Percentiles rank a stretch among this genome's conserved stretches.
These are phyloP conservation scores for Iris macrosiphon DNA, from an alignment of 106 monocot species.

Conservation along the genomic window DNA sequence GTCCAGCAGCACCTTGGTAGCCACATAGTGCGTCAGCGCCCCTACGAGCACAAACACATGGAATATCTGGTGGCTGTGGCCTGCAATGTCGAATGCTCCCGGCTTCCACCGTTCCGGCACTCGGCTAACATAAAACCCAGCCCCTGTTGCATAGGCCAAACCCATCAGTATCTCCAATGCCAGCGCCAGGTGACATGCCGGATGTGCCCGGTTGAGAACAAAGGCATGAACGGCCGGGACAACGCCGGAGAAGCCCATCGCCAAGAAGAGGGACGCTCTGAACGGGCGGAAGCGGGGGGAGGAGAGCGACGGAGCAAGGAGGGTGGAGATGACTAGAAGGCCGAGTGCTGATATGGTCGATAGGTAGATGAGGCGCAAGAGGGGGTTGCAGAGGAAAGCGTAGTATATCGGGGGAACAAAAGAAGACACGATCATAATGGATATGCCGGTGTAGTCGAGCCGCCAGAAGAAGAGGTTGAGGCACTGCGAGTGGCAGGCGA, in stretches of 20 bases:
- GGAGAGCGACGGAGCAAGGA: conserved; percentile 49
- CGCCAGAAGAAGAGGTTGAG: conserved; percentile 72
- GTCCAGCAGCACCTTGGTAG: conserved; percentile 39
- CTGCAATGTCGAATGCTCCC: conserved; percentile 62
- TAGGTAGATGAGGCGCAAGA: conserved; percentile 43
- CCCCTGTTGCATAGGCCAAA: conserved; percentile 47
- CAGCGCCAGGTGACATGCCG: conserved; percentile 39
- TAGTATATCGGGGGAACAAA: conserved; percentile 80
- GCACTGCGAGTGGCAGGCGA: conserved; percentile 77
- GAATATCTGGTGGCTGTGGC: conserved; percentile 91
- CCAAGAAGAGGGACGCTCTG: conserved; percentile 47
- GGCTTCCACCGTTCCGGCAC: conserved; percentile 83
- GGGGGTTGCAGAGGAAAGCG: conserved; percentile 68
- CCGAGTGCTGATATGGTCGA: conserved; percentile 53
- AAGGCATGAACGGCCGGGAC: conserved; percentile 65
- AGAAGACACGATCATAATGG: conserved; percentile 85
- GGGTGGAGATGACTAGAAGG: conserved; percentile 24
- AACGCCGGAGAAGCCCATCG: conserved; percentile 74
- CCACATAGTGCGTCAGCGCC: conserved; percentile 61
- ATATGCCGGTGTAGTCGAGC: conserved; percentile 78
- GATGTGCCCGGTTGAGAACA: conserved; percentile 45
- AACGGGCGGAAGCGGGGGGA: conserved; percentile 51
- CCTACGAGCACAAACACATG: conserved; percentile 70
- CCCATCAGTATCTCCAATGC: conserved; percentile 63
- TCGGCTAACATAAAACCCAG: conserved; percentile 44